A percentile compares a stretch with the other conserved stretches of the same genome.
phyloP scores from a whole-genome alignment of 768 basidiomycete species.

The Lanmaoa rubissima region DNA sequence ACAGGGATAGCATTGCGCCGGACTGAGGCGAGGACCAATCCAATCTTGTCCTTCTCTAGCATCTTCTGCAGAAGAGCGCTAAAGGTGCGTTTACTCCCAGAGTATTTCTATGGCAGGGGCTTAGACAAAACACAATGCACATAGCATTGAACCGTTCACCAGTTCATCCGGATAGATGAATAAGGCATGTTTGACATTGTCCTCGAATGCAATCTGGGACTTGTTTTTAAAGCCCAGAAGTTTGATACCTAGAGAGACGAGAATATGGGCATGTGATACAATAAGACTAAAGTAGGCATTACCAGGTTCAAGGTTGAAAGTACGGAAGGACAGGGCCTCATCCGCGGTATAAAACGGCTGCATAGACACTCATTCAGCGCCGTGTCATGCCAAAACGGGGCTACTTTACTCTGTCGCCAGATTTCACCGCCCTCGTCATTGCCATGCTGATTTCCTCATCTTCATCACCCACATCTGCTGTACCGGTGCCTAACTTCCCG shows the following conservation, averaged over 20 bases:
- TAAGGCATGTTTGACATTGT: constrained; percentile 87
- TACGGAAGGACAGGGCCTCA: constrained; percentile 79
- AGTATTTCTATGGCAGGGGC: constrained; percentile 52
- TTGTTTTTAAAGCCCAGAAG: constrained; percentile 90
- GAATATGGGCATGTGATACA: background rate
- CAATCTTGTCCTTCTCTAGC: constrained; percentile 79
- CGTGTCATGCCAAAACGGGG: background rate
- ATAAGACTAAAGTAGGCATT: constrained; percentile 11
- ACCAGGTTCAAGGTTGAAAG: constrained; percentile 78
- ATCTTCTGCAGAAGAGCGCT: constrained; percentile 82
- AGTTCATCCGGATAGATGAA: constrained; percentile 93
- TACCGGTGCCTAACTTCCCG: constrained; percentile 38
- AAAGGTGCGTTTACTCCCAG: constrained; percentile 92
- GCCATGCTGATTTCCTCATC: constrained; percentile 40
- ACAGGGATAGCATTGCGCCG: constrained; percentile 71
- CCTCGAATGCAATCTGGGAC: constrained; percentile 70
- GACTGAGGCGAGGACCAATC: constrained; percentile 66
- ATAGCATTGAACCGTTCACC: constrained; percentile 40
- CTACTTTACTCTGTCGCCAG: constrained; percentile 47
- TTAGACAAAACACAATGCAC: background rate
- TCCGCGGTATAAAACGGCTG: constrained; percentile 86
- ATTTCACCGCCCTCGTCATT: constrained; percentile 44
- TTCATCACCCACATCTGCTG: constrained; percentile 26
- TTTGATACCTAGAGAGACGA: constrained; percentile 60
- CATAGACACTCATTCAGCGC: constrained; percentile 1